Conservation (phyloP, 768 basidiomycete species). For the Lentinula sp. region DNA sequence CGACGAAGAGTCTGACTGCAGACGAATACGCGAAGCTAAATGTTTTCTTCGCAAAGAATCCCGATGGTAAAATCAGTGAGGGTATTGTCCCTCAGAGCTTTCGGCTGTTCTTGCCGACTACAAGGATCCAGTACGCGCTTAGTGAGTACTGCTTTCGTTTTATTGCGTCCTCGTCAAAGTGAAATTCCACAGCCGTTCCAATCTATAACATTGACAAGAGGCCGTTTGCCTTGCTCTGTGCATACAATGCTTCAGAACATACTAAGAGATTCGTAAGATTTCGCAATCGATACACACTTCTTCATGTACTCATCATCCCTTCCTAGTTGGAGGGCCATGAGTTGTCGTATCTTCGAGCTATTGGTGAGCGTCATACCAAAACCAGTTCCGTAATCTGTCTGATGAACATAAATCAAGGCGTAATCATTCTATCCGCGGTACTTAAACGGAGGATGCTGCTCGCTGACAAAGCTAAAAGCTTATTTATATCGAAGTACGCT, state of each 20-base stretch:
- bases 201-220: slow-evolving; percentile 91
- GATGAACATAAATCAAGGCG: slow-evolving; percentile 36
- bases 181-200: slow-evolving; percentile 59
- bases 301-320: slow-evolving; percentile 6
- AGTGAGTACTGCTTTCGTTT: slow-evolving; percentile 39
- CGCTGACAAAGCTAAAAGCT: slow-evolving; percentile 89
- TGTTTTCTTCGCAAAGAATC: slow-evolving; percentile 71
- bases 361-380: slow-evolving; percentile 39
- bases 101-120: slow-evolving; percentile 70
- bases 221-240: slow-evolving; percentile 86
- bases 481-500: slow-evolving; percentile 85
- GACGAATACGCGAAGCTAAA: slow-evolving; percentile 74
- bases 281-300: not conserved
- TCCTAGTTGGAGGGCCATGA: slow-evolving; percentile 80
- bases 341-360: slow-evolving; percentile 86
- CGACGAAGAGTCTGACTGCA: slow-evolving; percentile 48
- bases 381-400: not conserved
- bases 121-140: slow-evolving; percentile 80
- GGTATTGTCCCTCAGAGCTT: slow-evolving; percentile 81
- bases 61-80: slow-evolving; percentile 85
- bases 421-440: slow-evolving; percentile 90
- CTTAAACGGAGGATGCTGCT: slow-evolving; percentile 89
- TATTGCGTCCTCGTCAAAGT: not conserved
- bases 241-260: slow-evolving; percentile 81
- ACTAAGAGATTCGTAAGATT: slow-evolving; percentile 70